phyloP scores from a whole-genome alignment of 2,329 filamentous ascomycete species.

The Nothomitra cinnamomea region DNA sequence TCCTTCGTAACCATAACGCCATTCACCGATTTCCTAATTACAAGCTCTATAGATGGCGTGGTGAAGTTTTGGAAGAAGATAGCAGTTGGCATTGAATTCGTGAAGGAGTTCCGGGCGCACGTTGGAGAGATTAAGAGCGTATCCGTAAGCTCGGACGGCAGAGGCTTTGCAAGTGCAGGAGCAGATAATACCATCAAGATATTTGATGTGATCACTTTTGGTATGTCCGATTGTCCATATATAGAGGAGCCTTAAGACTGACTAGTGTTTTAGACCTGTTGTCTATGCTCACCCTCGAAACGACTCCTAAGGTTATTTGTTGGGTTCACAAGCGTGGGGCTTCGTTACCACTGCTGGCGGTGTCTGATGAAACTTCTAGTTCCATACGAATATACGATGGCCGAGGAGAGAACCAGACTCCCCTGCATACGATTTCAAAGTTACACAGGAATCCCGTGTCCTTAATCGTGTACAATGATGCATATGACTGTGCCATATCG shows the following conservation, averaged over 20 bases:
- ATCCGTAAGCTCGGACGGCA: conserved; percentile 73
- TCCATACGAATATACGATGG: conserved; percentile 77
- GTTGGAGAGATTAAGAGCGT: conserved; percentile 68
- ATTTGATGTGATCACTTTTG: conserved; percentile 62
- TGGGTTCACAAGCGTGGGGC: conserved; percentile 83
- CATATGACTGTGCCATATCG: conserved; percentile 80
- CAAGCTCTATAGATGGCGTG: conserved; percentile 81
- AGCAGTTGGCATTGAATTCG: conserved; percentile 80
- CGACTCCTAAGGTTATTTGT: conserved; percentile 61
- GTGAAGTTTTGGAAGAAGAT: conserved; percentile 99
- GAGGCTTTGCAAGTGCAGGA: conserved; percentile 84
- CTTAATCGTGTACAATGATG: conserved; percentile 76
- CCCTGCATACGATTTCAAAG: conserved; percentile 59
- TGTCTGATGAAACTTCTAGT: conserved; percentile 58
- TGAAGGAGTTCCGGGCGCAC: conserved; percentile 94
- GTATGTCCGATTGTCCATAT: conserved; percentile 17
- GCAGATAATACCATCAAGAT: conserved; percentile 65
- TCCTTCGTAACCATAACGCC: conserved; percentile 79
- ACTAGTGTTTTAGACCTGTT: conserved; percentile 45
- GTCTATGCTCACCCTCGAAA: conserved; percentile 63
- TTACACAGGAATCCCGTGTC: conserved; percentile 72
- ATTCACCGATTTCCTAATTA: conserved; percentile 86
- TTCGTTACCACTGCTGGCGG: conserved; percentile 71
- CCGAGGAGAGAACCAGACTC: conserved; percentile 58
- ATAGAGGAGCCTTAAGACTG: conserved; percentile 5